A percentile compares a stretch with the other conserved stretches of the same genome.
Evolutionary conservation across 768 basidiomycete species (phyloP).

Genomic region (Termitomyces sp.): DNA sequence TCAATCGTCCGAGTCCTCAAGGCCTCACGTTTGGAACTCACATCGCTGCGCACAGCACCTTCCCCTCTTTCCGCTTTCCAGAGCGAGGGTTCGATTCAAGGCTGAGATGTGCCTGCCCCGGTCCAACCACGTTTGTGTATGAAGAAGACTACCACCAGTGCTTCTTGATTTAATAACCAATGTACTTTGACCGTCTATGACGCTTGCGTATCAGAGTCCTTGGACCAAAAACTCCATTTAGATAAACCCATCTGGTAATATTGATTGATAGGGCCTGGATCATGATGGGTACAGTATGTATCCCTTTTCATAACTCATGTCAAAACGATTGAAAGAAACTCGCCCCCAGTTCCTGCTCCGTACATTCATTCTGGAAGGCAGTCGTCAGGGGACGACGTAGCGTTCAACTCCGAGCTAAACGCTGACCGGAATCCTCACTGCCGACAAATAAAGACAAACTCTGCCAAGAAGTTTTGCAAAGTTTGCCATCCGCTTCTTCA

Average conservation of each 20-base stretch:
- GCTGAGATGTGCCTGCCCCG: not conserved
- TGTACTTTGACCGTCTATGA: not conserved
- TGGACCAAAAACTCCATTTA: not conserved
- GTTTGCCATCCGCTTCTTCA: conserved; percentile 2
- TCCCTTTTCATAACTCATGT: no score
- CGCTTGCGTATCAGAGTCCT: not conserved
- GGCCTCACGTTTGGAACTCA: not conserved
- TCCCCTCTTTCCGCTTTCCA: not conserved
- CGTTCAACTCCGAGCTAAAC: not conserved
- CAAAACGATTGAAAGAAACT: not conserved
- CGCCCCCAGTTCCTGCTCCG: not conserved
- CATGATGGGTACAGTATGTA: no score
- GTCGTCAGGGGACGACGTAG: conserved; percentile 14
- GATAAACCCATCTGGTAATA: not conserved
- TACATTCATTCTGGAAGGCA: not conserved
- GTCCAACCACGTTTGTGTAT: not conserved
- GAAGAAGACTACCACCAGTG: not conserved
- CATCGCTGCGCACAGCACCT: not conserved
- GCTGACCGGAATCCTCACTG: not conserved
- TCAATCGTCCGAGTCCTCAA: not conserved
- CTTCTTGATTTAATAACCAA: not conserved
- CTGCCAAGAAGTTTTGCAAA: conserved; percentile 7
- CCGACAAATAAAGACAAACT: conserved; percentile 17
- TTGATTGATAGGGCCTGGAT: not conserved
- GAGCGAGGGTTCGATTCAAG: not conserved